phyloP scores from a whole-genome alignment of 495 filamentous ascomycete species.

The Daldinia caldariorum region DNA sequence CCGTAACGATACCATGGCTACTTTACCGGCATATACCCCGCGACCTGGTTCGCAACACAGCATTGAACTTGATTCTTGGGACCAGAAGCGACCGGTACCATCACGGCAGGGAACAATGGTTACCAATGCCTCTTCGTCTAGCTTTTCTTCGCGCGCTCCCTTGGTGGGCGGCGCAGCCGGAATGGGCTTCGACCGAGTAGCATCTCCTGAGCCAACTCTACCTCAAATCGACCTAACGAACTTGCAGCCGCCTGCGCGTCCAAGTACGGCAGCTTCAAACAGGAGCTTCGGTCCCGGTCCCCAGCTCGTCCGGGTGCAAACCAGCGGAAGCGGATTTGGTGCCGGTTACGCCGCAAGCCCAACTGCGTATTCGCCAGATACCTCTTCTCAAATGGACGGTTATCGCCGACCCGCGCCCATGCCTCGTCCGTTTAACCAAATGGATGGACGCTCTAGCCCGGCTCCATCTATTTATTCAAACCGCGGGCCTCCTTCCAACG shows the following conservation, averaged over 20 bases:
- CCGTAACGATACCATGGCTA: slow-evolving; percentile 73
- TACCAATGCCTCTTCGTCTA: slow-evolving; percentile 49
- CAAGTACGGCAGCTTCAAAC: slow-evolving; percentile 49
- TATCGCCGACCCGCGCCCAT: slow-evolving; percentile 44
- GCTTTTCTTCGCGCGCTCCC: slow-evolving; percentile 66
- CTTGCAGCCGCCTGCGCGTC: slow-evolving; percentile 49
- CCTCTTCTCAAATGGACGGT: slow-evolving; percentile 40
- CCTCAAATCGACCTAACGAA: slow-evolving; percentile 50
- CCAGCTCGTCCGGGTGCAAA: slow-evolving; percentile 35
- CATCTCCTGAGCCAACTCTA: slow-evolving; percentile 55
- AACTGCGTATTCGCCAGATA: slow-evolving; percentile 46
- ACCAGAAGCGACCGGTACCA: slow-evolving; percentile 56
- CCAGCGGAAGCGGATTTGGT: slow-evolving; percentile 38
- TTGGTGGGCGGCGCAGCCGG: slow-evolving; percentile 66
- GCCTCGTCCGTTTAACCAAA: slow-evolving; percentile 34
- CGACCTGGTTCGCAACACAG: slow-evolving; percentile 62
- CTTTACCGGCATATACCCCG: slow-evolving; percentile 69
- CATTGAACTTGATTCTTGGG: slow-evolving; percentile 59
- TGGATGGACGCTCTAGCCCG: slow-evolving; percentile 52
- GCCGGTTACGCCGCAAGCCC: slow-evolving; percentile 48
- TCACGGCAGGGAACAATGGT: slow-evolving; percentile 47
- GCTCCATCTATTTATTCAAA: slow-evolving; percentile 52
- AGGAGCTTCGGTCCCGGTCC: slow-evolving; percentile 59
- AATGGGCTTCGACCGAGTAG: slow-evolving; percentile 66
- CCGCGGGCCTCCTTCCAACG: slow-evolving; percentile 38